Base-by-base conservation (phyloP, 2,329 filamentous ascomycete species). In the Eutypella sp. region DNA sequence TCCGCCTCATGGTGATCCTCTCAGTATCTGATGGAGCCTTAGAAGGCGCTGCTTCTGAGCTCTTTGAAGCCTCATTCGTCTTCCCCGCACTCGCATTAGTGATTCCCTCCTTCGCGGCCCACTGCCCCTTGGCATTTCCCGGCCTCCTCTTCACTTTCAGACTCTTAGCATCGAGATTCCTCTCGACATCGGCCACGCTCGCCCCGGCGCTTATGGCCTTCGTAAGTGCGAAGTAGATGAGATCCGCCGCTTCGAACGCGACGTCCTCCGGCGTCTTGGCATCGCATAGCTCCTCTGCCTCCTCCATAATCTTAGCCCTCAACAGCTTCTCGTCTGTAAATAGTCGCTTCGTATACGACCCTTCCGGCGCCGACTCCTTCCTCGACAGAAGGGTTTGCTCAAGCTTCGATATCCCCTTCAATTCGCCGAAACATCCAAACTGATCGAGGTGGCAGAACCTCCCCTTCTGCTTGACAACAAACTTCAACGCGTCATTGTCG, bases 281-380 rank as follows among this genome's bases (percentile, higher is more conserved):
- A 53, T 93, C 83, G 61, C 92, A 96, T 36, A 99, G 77, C 70
- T 99, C 93, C 61, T 95, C 88, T 0, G 93, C 93, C 67, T 99
- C 93, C 67, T 99, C 93, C 83, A 97, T 95, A 46, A 99, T 96
- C 76, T 99, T 99, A 3, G 93, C 93, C 37, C 88, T 79, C 44
- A 96, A 71, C 45, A 99, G 78, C 65, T 95, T 91, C 57, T 89
- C 81, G 53, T 99, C 93, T 16, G 85, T 91, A 74, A 97, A 99
- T 1, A 99, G 74, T 27, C 92, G 79, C 16, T 90, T 89, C 4
- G 93, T 99, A 67, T 99, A 99, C 11, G 93, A 99, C 2, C 91
- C 92, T 53, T 79, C 78, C 0, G 93, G 92, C 0, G 92, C 91
- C 16, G 87, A 89, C 36, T 78, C 69, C 65, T 93, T 96, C 57